Percentiles rank a stretch among this genome's conserved stretches.
Evolutionary conservation across 1,284 basidiomycete species (phyloP).

Genomic region (Puccinia horiana): DNA sequence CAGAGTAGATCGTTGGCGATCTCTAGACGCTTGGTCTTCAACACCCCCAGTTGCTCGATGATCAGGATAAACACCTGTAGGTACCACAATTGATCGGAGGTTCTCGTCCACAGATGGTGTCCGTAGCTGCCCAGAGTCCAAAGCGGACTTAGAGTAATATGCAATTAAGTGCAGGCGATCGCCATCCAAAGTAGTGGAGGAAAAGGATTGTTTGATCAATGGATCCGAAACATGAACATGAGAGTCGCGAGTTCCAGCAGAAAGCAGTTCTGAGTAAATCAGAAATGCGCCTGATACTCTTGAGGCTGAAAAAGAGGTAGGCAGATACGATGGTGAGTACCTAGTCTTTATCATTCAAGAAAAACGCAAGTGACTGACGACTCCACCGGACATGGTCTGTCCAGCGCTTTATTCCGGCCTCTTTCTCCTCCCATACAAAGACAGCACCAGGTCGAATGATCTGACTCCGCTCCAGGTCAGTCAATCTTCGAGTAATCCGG

Average conservation of each 20-base stretch:
- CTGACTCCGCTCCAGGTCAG: constrained; percentile 53
- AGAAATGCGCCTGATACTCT: constrained; percentile 56
- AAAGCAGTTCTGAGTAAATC: constrained; percentile 54
- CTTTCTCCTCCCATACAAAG: constrained; percentile 56
- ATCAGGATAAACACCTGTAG: constrained; percentile 48
- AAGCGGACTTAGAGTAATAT: constrained; percentile 52
- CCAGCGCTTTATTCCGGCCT: constrained; percentile 55
- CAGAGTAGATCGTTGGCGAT: constrained; percentile 35
- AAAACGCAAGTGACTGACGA: constrained; percentile 51
- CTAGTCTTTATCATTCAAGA: neutral
- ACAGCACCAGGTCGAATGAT: constrained; percentile 54
- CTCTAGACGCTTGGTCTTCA: constrained; percentile 29
- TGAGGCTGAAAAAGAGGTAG: constrained; percentile 51
- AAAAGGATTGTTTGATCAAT: constrained; percentile 55
- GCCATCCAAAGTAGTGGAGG: constrained; percentile 52
- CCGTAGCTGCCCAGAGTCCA: constrained; percentile 49
- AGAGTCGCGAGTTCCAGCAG: constrained; percentile 42
- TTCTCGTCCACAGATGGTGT: constrained; percentile 50
- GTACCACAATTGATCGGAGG: constrained; percentile 52
- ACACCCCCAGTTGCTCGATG: constrained; percentile 46
- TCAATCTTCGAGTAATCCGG: constrained; percentile 53
- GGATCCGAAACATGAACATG: constrained; percentile 50
- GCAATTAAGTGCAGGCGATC: constrained; percentile 55
- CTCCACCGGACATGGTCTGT: constrained; percentile 56
- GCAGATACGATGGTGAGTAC: neutral